Base-by-base conservation (phyloP, 352 stramenopile species). In the Phytophthora sojae region DNA sequence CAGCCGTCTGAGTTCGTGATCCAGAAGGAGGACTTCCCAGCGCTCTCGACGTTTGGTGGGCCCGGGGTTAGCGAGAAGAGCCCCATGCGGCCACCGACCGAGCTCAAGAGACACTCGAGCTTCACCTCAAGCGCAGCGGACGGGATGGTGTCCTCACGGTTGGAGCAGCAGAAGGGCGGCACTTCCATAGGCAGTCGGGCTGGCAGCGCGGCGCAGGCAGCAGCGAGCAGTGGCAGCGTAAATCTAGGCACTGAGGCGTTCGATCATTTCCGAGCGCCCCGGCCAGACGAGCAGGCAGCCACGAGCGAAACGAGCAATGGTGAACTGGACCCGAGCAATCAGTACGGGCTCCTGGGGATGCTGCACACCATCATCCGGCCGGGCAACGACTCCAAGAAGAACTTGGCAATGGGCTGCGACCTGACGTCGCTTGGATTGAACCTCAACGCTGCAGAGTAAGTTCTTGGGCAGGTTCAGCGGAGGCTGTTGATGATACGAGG, bases 11-110 rank as follows among this genome's bases (percentile, higher is more conserved):
- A 96, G 69, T 96, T 96, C 79, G 80, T 91, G 30, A 94, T 96
- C 57, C 88, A 96, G 68, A 96, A 96, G 59, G 88, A 96, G 56
- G 88, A 96, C 35, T 96, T 96, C 57, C 88, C 88, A 11, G 88
- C 88, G 21, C 76, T 96, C 3, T 94, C 86, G n/a, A 83, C 88
- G 4, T 92, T 96, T 69, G 73, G 69, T 69, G 73, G 69, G 19
- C 68, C 71, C 12, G 74, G 64, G 23, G 74, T 64, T 26, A 83
- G 61, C 61, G 87, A 92, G 37, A 92, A 92, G 71, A 76, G 66
- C 37, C 67, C 86, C 26, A 75, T 86, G 53, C 73, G 59, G 44
- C 54, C 67, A 15, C 56, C 73, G 29, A 61, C 77, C 42, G 85
- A 91, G 50, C 69, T 91, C 12, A 93, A 93, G 71, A 76, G 85